Evolutionary conservation across 2,329 filamentous ascomycete species (phyloP).

Genomic region (Talaromyces pinophilus): DNA sequence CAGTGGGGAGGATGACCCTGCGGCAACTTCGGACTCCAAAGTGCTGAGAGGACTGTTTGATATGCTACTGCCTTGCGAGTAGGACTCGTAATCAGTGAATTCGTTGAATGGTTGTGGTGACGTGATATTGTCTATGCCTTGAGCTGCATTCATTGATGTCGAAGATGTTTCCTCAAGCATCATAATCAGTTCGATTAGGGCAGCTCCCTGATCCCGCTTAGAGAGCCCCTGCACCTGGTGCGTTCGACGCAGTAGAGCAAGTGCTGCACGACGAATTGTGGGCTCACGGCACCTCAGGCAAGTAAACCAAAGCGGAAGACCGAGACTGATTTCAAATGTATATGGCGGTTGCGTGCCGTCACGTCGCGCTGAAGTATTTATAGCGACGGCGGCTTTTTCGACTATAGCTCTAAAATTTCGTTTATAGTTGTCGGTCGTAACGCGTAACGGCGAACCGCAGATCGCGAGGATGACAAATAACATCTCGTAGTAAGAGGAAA

Average conservation of each 20-base stretch:
- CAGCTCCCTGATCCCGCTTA: slow-evolving; percentile 25
- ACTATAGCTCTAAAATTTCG: slow-evolving; percentile 21
- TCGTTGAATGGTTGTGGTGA: neutral
- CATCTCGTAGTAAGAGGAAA: slow-evolving; percentile 31
- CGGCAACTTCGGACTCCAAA: neutral
- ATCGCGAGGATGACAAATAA: slow-evolving; percentile 28
- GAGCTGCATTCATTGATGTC: slow-evolving; percentile 11
- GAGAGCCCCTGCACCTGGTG: slow-evolving; percentile 35
- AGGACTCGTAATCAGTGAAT: neutral
- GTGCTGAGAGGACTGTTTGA: neutral
- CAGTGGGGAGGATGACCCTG: neutral
- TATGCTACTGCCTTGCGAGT: neutral
- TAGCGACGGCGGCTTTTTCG: slow-evolving; percentile 15
- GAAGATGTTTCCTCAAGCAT: slow-evolving; percentile 34
- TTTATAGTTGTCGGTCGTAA: slow-evolving; percentile 28
- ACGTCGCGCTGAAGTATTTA: slow-evolving; percentile 25
- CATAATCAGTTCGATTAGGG: slow-evolving; percentile 32
- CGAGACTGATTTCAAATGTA: slow-evolving; percentile 36
- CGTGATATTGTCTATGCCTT: neutral
- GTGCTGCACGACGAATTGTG: slow-evolving; percentile 31
- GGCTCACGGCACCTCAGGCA: slow-evolving; percentile 38
- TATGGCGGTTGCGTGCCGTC: slow-evolving; percentile 35
- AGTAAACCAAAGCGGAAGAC: slow-evolving; percentile 36
- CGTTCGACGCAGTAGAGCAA: slow-evolving; percentile 30
- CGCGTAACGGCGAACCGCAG: slow-evolving; percentile 28